A percentile compares a stretch with the other conserved stretches of the same genome.
Conservation (phyloP, 768 basidiomycete genomes). For the Fomitopsis pulvina region DNA sequence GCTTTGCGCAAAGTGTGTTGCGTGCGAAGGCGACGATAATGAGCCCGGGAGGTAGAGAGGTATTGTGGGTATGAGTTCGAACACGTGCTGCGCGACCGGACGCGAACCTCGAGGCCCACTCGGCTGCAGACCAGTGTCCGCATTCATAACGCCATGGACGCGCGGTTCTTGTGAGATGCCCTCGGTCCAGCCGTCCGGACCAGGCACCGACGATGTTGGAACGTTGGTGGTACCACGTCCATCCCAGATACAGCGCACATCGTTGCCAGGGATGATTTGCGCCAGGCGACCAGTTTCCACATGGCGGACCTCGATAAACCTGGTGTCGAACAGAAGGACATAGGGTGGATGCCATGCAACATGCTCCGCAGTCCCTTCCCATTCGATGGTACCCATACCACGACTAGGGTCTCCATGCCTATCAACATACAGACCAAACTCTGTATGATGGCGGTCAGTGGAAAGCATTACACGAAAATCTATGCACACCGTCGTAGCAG, state of each 20-base stretch:
- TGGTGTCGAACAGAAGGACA: constrained; percentile 78
- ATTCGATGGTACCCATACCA: constrained; percentile 69
- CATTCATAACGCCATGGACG: constrained; percentile 84
- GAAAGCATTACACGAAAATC: neutral
- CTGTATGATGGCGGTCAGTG: constrained; percentile 29
- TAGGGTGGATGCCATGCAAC: constrained; percentile 89
- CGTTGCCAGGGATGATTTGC: constrained; percentile 77
- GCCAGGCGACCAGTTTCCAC: constrained; percentile 72
- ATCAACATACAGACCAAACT: constrained; percentile 90
- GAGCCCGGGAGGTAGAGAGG: constrained; percentile 56
- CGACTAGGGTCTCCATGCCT: constrained; percentile 86
- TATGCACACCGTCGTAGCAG: constrained; percentile 71
- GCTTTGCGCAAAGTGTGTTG: constrained; percentile 28
- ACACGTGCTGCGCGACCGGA: constrained; percentile 63
- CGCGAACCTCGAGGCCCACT: constrained; percentile 31
- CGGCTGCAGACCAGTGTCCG: constrained; percentile 30
- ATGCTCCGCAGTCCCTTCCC: constrained; percentile 88
- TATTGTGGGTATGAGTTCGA: constrained; percentile 73
- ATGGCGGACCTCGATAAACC: constrained; percentile 88
- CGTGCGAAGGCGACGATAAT: constrained; percentile 31
- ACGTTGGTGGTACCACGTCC: constrained; percentile 46
- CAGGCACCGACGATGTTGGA: constrained; percentile 28
- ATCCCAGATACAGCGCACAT: constrained; percentile 87
- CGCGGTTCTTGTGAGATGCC: constrained; percentile 68
- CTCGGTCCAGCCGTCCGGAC: constrained; percentile 40